Conservation (phyloP, 257 asterid species). For the Nicotiana otophora region DNA sequence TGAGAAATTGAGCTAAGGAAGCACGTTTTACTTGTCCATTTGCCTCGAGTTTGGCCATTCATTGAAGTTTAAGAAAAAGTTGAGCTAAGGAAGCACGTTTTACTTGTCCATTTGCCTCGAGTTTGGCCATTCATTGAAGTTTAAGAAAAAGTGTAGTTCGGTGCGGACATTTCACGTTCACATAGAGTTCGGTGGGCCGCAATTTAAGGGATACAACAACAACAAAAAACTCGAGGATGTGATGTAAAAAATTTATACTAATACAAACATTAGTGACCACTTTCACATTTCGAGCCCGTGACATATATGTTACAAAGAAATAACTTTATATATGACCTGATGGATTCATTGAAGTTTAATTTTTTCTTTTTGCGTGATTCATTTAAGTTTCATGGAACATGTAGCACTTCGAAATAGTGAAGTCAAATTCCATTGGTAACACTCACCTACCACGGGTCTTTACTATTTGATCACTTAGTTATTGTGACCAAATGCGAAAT, state of each 20-base stretch:
- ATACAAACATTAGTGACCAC: accelerated
- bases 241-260: too few species aligned
- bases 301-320: too few species aligned
- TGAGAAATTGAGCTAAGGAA: background rate
- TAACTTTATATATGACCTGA: too few species aligned
- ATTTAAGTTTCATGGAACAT: background rate
- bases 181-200: accelerated
- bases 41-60: background rate
- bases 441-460: too few species aligned
- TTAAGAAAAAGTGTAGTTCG: too few species aligned
- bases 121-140: background rate
- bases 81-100: background rate
- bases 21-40: background rate
- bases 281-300: accelerated
- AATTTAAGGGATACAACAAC: too few species aligned
- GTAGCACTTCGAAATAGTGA: background rate
- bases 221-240: too few species aligned
- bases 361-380: too few species aligned
- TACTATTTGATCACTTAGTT: too few species aligned
- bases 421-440: background rate
- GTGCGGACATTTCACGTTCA: accelerated
- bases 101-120: background rate
- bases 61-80: background rate
- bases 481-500: too few species aligned
- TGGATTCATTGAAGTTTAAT: too few species aligned